Base-by-base conservation (phyloP, 257 asterid species). In the Fraxinus excelsior region DNA sequence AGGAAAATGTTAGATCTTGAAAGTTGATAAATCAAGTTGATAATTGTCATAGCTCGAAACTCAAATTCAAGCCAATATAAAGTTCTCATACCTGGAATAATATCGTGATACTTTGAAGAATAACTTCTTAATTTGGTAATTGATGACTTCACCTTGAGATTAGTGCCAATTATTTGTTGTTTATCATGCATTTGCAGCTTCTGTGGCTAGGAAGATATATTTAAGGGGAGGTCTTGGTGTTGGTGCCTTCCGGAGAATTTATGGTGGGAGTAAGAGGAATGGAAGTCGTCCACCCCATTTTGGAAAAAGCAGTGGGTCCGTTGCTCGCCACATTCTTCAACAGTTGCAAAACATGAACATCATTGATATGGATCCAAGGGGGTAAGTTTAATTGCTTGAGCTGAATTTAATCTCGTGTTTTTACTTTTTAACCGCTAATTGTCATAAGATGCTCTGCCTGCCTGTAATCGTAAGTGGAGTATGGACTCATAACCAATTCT, bases 241-340 rank as follows among this genome's bases (percentile, higher is more conserved):
- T 18, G 97, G 97, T 76, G 94, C 86, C 31, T 91, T 92, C 87
- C 82, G 80, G 53, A 93, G 98, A 73, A 94, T 94, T 38, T 94
- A 94, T 77, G 99, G 98, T 80, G 98, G 99, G 38, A 91, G 94
- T 95, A 90, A 94, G 92, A 94, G 97, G 89, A 94, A 92, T 21
- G 97, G 98, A 44, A 90, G 96, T 67, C 87, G 92, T 5, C 99
- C 97, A 29, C 96, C 87, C 11, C 99, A 94, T 85, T 94, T 94
- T 73, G 85, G 97, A 67, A 92, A 88, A 71, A 92, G 98, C 89
- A 92, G 97, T 76, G 97, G 99, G 16, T 74, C 96, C 6, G 80
- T 91, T 76, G 97, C 98, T 29, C 97, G 99, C 7, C 86, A 94
- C 85, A 91, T 92, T 68, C 97, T 94, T 77, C 96, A 92, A 66